Base-by-base conservation (phyloP, 495 filamentous ascomycete genomes). In the Aspergillus asperescens region DNA sequence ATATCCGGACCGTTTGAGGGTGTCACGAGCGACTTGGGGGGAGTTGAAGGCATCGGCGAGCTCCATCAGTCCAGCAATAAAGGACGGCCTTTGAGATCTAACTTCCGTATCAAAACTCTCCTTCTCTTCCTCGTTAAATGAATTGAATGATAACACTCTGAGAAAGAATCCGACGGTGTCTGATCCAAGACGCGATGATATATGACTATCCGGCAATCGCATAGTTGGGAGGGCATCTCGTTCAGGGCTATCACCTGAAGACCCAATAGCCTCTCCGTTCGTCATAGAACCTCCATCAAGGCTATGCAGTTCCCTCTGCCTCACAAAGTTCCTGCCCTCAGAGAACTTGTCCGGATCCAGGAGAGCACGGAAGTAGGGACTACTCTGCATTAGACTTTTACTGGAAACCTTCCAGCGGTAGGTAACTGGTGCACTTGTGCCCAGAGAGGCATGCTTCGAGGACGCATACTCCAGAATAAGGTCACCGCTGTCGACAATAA, bases 301-400 rank as follows among this genome's bases (percentile, higher is more conserved):
- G 6, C 20, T 29, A 25, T 23, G 38, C 10, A 48, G 43, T 16
- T 39, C 22, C 44, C 63, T 63, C 32, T 69, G 66, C 19, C 63
- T 58, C 55, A 66, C 54, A 25, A 69, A 60, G 12, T 63, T n/a
- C 32, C 60, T 68, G 6, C 76, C 76, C 49, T 79, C 77, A 1
- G 58, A 58, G 50, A 79, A 79, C 48, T 78, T 79, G 18, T 64
- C 56, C 1, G 72, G 68, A 43, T 78, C 74, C 7, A 79, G 61
- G 6, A 79, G 57, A 6, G 65, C 71, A 25, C 67, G 59, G 39
- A 78, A 78, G 32, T 78, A 79, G 2, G 69, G 70, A 47, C 71
- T 72, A 13, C 66, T 68, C 10, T 45, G 31, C 23, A 57, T 61
- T 8, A 76, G 59, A 31, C 46, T 50, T 8, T 62, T 47, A 40